Evolutionary conservation across 129 eudicot species (phyloP), one percentile per base, ranked within the genome.

Genomic region (Centaurea solstitialis): DNA sequence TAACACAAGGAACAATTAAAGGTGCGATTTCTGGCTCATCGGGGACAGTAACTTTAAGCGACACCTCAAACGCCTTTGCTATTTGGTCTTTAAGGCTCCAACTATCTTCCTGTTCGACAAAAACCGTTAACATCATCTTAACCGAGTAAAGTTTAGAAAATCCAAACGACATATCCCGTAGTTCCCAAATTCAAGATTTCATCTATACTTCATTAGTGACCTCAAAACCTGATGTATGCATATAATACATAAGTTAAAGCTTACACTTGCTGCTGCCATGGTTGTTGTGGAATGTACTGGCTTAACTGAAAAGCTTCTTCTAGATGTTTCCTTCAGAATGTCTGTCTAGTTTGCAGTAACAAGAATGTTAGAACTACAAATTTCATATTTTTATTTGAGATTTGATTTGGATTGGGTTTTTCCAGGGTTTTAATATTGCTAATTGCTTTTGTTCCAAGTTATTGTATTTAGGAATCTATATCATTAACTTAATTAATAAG

Each of bases 81-180:
- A 96, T 41, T 41, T 76, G 90, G 43, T 88, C 89, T 84, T 93
- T 96, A 61, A 89, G 87, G 85, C 91, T 93, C 26, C 97, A 98
- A 74, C 28, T 71, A 65, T 89, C 97, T 68, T 80, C 85, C 98
- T 90, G 89, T 23, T 28, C 74, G 38, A 78, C 68, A 38, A 77
- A 26, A 23, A 73, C 74, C 24, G 3, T n/a, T 62, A 15, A 41
- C 68, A 85, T 77, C 75, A 74, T 40, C 69, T 72, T 70, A 62
- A 37, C 26, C 11, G 40, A 18, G 40, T 66, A 66, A 68, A 30
- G 5, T 50, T 76, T 26, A 47, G 2, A 22, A 68, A 47, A 67
- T 7, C 6, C 4, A n/a, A 62, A 7, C 24, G 53, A 45, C 59
- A 43, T 59, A 38, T 38, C 21, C 9, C 18, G 53, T n/a, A 26